Conservation (phyloP, 1,284 basidiomycete species). For the Athelia psychrophila region DNA sequence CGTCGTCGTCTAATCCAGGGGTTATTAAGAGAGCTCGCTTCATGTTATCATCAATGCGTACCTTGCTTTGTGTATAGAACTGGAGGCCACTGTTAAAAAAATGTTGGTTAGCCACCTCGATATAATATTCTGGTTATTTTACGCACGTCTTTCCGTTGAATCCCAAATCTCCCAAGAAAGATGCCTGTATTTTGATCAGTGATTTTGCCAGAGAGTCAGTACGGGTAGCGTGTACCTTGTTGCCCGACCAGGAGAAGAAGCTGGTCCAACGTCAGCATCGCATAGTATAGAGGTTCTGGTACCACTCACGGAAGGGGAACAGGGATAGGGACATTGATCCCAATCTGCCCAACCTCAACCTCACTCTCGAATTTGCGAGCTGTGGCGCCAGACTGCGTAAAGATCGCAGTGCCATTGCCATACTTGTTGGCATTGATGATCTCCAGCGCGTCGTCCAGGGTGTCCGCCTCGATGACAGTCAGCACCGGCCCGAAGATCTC, state of each 20-base stretch:
- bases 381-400: constrained; percentile 95
- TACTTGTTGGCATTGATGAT: constrained; percentile 90
- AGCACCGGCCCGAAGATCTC: constrained; percentile 97
- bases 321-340: constrained; percentile 92
- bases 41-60: constrained; percentile 16
- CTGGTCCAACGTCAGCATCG: background rate
- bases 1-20: constrained; percentile 66
- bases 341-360: constrained; percentile 91
- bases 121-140: constrained; percentile 1
- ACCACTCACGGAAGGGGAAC: constrained; percentile 66
- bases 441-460: constrained; percentile 87
- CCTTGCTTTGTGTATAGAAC: constrained; percentile 91
- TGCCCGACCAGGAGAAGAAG: constrained; percentile 94
- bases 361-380: constrained; percentile 91
- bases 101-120: constrained; percentile 4
- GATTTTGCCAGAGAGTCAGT: background rate
- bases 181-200: constrained; percentile 49
- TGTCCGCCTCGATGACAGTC: constrained; percentile 77
- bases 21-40: constrained; percentile 1
- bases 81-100: constrained; percentile 62
- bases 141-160: constrained; percentile 85
- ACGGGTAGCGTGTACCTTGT: constrained; percentile 54
- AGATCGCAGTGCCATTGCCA: constrained; percentile 96
- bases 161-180: constrained; percentile 83
- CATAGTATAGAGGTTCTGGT: background rate